These are phyloP conservation scores for Coemansia sp. DNA, from an alignment of 192 early-diverging fungal genomes.

Conservation along the genomic window DNA sequence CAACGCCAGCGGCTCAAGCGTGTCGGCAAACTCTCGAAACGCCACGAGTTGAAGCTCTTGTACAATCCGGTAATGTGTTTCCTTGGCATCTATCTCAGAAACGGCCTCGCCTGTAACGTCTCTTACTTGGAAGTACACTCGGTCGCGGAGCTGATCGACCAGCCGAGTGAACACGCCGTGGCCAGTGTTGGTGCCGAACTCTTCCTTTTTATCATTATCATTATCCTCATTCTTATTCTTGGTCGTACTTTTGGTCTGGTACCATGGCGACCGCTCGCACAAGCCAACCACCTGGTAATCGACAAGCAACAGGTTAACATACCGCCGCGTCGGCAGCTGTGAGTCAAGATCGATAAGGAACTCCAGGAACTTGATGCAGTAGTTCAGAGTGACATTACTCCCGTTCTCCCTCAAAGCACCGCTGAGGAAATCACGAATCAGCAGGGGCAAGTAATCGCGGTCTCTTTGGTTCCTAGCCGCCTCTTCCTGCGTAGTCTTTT, in stretches of 20 bases:
- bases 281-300: constrained; percentile 74
- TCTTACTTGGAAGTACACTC: constrained; percentile 71
- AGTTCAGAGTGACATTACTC: constrained; percentile 38
- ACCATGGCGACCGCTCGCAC: constrained; percentile 14
- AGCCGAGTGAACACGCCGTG: constrained; percentile 64
- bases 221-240: background rate
- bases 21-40: constrained; percentile 67
- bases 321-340: constrained; percentile 92
- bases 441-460: constrained; percentile 63
- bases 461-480: constrained; percentile 61
- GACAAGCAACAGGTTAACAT: constrained; percentile 73
- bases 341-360: constrained; percentile 85
- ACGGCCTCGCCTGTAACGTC: constrained; percentile 79
- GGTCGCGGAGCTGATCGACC: constrained; percentile 65
- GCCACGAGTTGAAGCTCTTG: constrained; percentile 71
- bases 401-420: background rate
- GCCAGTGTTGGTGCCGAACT: constrained; percentile 41
- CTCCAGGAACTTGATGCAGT: constrained; percentile 76
- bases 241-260: background rate
- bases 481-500: constrained; percentile 39
- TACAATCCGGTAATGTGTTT: constrained; percentile 63
- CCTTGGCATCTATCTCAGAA: constrained; percentile 63
- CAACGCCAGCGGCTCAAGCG: constrained; percentile 74
- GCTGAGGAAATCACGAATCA: constrained; percentile 68
- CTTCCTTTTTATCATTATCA: background rate